Evolutionary conservation across 768 basidiomycete genomes (phyloP), one percentile per base, ranked within the genome.

Genomic region (Termitomyces sp.): DNA sequence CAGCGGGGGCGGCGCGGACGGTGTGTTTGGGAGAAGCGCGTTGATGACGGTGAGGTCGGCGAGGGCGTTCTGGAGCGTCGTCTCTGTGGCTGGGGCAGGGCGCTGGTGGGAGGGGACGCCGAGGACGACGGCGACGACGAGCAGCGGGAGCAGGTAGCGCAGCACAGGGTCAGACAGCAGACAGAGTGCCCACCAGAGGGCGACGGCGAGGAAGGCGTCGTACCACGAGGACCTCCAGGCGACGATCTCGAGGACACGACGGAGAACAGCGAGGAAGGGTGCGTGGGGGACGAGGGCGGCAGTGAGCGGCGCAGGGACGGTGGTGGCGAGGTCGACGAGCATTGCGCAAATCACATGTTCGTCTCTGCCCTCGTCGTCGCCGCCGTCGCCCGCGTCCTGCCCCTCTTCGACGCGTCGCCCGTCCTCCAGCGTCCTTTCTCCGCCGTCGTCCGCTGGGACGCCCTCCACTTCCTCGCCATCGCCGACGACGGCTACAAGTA

Each of bases 361-460:
- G 62, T 63, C 32, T 20, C 65, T 60, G 59, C 63, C 47, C 66
- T 62, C 62, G 38, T 64, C 9, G 20, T 68, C 57, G 63, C 63
- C 54, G 49, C 70, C 59, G 64, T 70, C 35, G 59, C 71, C 26
- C 30, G 55, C 32, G 53, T 62, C 20, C 61, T 76, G 9, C 70
- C 71, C 14, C 68, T 75, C 54, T 78, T 78, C 61, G 77, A 77
- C 67, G 65, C 69, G 0, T 76, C 76, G 11, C 69, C 72, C 1
- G 60, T 58, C n/a, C 65, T 76, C 38, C 55, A 69, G 28, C 20
- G 4, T 3, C 54, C 65, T 44, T 32, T 52, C 33, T 58, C 56
- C 38, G 68, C 71, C 8, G 67, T 85, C 3, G 74, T 94, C 10
- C 83, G 94, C 63, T 99, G 96, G 97, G 96, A 98, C 67, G 77